Evolutionary conservation across 495 filamentous ascomycete species (phyloP), one percentile per base, ranked within the genome.

Genomic region (Immersiella caudata): DNA sequence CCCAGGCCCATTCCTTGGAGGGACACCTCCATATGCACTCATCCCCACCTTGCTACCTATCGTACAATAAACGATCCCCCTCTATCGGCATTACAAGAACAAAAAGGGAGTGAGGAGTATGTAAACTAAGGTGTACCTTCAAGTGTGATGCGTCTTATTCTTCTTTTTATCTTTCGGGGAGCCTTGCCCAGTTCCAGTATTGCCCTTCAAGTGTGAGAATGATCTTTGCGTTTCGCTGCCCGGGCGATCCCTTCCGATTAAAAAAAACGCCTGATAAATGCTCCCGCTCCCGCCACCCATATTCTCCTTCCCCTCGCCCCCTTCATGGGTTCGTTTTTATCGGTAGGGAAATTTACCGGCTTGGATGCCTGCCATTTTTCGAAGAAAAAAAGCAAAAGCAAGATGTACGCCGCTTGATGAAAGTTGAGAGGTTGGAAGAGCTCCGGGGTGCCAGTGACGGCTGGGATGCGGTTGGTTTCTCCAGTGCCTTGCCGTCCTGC

Each of bases 41-140:
- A 14, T 18, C 16, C 40, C 40, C 40, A 14, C 11, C 40, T 46
- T 21, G 54, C 54, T 57, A 25, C 51, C 54, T 57, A 57, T 57
- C 54, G 14, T 57, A 57, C 54, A 57, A 26, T 21, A 57, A 4
- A 24, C 21, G 20, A 26, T 7, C 54, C 22, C 21, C 18, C 26
- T 26, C 54, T 26, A 57, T 27, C 22, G 22, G 12, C 54, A 57
- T 57, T 57, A 57, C 54, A 57, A 26, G 54, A 26, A 57, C 21
- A 57, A 57, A 57, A 46, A 46, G 16, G 14, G 54, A 57, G 54
- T 25, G 54, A 57, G 54, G 54, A 57, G 40, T 46, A 46, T 57
- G 54, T 57, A 57, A 14, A 18, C 40, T 46, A 33, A 33, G 40
- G 11, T 57, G 9, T 57, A 57, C 54, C 54, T 57, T 57, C 26